Evolutionary conservation across 192 early-diverging fungal species (phyloP), one percentile per base, ranked within the genome.

Genomic region (Rhizophagus prolifer): DNA sequence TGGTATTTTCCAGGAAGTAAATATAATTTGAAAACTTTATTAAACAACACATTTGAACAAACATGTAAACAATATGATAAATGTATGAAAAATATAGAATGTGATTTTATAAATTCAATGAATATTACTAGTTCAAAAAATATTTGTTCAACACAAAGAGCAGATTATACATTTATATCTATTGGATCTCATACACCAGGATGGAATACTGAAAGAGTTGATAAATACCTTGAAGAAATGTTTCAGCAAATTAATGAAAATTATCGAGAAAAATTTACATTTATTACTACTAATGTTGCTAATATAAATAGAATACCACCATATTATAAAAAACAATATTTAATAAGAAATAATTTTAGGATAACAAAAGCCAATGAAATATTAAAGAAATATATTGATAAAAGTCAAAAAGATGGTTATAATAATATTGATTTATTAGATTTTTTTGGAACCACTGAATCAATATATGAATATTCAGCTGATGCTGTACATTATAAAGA

Each of bases 341-440:
- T 60, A 23, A 60, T 60, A 60, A 60, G 59, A n/a, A 60, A 60
- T 60, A 25, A 60, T 23, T 25, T 23, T 60, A 21, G 59, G 13
- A 60, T 60, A 4, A 19, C 59, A 25, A 60, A 25, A 60, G 23
- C 7, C 25, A 60, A 60, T 60, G 59, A 60, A 23, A 8, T 60
- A 21, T 60, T 60, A 60, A 60, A 10, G 23, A 60, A 60, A 23
- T n/a, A 60, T 60, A n/a, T 60, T 60, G 23, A 25, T 23, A 60
- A 60, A 25, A 23, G 21, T 60, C 19, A 23, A 60, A 9, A 60
- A 9, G 21, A 60, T 23, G 19, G 19, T 5, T n/a, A 60, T 25
- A 23, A 23, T n/a, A 60, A 60, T 60, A 60, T 60, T 9, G 59
- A 60, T 60, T 60, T 60, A 60, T 60, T 60, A 25, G 59, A 60